A percentile compares a stretch with the other conserved stretches of the same genome.
phyloP scores from a whole-genome alignment of 257 asterid genomes.

The Vinca minor region DNA sequence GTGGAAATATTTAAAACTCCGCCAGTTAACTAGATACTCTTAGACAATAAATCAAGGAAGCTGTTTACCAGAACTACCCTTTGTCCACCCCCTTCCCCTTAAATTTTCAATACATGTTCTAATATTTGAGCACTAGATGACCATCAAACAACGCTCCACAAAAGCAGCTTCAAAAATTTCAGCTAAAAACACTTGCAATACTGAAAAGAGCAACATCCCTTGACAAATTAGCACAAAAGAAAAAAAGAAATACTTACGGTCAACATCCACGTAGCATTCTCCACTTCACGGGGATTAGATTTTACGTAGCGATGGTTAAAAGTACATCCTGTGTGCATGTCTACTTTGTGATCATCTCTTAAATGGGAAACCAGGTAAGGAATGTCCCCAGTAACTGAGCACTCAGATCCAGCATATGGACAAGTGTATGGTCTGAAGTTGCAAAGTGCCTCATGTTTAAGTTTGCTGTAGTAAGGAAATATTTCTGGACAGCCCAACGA shows the following conservation, averaged over 20 bases:
- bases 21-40: too few relatives aligned
- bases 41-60: too few relatives aligned
- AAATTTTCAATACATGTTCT: too few relatives aligned
- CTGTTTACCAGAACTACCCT: too few relatives aligned
- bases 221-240: too few relatives aligned
- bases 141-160: too few relatives aligned
- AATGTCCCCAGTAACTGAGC: slow-evolving; percentile 51
- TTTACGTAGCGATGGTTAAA: slow-evolving; percentile 59
- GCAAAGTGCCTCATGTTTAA: slow-evolving; percentile 55
- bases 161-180: too few relatives aligned
- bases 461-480: slow-evolving; percentile 51
- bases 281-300: slow-evolving; percentile 51
- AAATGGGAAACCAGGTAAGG: slow-evolving; percentile 46
- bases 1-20: too few relatives aligned
- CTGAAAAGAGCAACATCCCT: too few relatives aligned
- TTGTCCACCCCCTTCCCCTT: too few relatives aligned
- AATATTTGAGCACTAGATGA: too few relatives aligned
- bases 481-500: slow-evolving; percentile 45
- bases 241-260: slow-evolving; percentile 27
- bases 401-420: slow-evolving; percentile 58
- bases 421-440: slow-evolving; percentile 52
- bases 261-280: slow-evolving; percentile 60
- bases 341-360: slow-evolving; percentile 53
- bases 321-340: slow-evolving; percentile 49
- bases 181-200: too few relatives aligned